phyloP scores from a whole-genome alignment of 208 protist genomes.

The Herpetomonas samuelpessoai region DNA sequence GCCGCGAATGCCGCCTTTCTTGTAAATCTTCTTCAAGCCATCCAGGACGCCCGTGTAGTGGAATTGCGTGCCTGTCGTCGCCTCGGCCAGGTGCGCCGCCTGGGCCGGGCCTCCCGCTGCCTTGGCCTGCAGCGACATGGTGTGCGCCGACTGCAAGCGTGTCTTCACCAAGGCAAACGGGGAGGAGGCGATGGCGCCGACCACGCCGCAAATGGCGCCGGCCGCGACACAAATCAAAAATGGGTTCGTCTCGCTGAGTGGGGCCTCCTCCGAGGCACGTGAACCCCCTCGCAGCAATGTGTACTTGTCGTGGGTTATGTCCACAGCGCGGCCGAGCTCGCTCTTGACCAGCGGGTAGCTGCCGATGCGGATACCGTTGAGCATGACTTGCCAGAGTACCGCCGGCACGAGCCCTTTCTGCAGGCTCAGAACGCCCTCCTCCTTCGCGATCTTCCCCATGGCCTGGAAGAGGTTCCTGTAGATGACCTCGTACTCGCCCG shows the following conservation, averaged over 20 bases:
- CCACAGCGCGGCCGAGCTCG: background rate
- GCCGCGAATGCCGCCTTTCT: conserved; percentile 27
- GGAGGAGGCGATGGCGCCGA: conserved; percentile 44
- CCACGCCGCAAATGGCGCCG: conserved; percentile 34
- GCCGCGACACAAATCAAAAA: conserved; percentile 14
- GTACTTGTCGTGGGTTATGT: background rate
- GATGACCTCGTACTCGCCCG: conserved; percentile 39
- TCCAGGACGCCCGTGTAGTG: conserved; percentile 43
- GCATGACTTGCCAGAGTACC: conserved; percentile 50
- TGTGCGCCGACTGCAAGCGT: conserved; percentile 58
- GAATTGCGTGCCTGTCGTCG: conserved; percentile 44
- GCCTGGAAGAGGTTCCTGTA: conserved; percentile 55
- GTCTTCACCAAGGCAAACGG: conserved; percentile 74
- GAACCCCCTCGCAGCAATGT: background rate
- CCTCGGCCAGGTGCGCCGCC: conserved; percentile 9
- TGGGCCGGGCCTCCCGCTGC: background rate
- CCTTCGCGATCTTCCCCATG: conserved; percentile 34
- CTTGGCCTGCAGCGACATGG: conserved; percentile 17
- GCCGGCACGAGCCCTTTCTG: conserved; percentile 49
- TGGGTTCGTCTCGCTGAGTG: background rate
- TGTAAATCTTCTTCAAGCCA: conserved; percentile 38
- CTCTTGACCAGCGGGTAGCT: background rate
- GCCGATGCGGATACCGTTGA: conserved; percentile 67
- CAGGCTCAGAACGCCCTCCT: conserved; percentile 49
- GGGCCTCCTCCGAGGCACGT: background rate